Percentiles rank a stretch among this genome's conserved stretches.
Conservation (phyloP, 2,329 filamentous ascomycete species). For the Verticillium albo-atrum region DNA sequence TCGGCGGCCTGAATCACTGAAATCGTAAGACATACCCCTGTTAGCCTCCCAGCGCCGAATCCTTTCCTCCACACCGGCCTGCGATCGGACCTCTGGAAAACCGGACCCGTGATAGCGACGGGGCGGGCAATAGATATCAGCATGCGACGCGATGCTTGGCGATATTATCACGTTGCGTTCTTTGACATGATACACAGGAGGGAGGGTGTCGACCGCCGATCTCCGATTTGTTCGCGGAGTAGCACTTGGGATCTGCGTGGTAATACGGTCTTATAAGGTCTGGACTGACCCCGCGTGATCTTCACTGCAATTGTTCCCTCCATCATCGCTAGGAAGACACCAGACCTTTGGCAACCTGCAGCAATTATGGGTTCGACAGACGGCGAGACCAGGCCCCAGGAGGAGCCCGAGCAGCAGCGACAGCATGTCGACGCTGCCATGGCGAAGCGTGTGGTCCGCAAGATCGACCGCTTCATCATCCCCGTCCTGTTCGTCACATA, state of each 20-base stretch:
- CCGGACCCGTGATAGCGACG: background rate
- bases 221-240: background rate
- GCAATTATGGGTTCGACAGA: slow-evolving; percentile 6
- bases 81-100: background rate
- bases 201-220: background rate
- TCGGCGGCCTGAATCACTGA: background rate
- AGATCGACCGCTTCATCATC: slow-evolving; percentile 52
- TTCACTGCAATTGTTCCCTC: background rate
- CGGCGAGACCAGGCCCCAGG: slow-evolving; percentile 2
- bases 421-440: slow-evolving; percentile 13
- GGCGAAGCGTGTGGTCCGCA: slow-evolving; percentile 38
- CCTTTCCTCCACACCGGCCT: background rate
- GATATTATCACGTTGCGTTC: background rate
- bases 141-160: background rate
- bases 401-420: slow-evolving; percentile 2
- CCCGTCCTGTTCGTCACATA: slow-evolving; percentile 55
- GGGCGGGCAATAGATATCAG: background rate
- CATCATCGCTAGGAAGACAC: background rate
- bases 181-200: background rate
- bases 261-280: background rate
- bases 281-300: background rate
- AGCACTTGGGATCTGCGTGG: background rate
- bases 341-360: background rate
- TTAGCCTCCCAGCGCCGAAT: background rate
- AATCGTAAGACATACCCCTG: background rate